Evolutionary conservation across 1,139 yeast species (phyloP), one percentile per base, ranked within the genome.

Genomic region (Candida dubliniensis): DNA sequence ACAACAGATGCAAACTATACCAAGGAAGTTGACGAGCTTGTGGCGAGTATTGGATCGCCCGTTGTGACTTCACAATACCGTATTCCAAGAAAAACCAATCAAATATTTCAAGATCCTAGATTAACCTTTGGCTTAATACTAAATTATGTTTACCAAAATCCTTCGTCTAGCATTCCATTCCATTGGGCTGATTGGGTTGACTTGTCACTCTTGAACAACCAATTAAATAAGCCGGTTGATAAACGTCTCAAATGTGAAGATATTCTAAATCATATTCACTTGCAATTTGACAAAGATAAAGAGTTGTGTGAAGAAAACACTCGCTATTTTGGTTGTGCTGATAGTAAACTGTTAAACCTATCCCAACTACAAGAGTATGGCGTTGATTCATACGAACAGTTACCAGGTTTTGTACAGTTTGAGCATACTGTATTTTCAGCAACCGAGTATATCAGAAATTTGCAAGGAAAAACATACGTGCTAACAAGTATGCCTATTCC

Each of bases 151-250:
- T 23, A 11, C n/a, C 29, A 24, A 26, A 37, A 31, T 11, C 33
- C 31, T 12, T 15, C 29, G 1, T 13, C 38, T 1, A 23, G 36
- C 8, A 61, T 65, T 27, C 84, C 85, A 43, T 58, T 2, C 38
- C 58, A 59, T 44, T 59, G 64, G 64, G 54, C 51, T 29, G 64
- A 59, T 47, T 59, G 64, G 64, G 56, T 54, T 2, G 61, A 59
- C 45, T 47, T 59, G 33, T 47, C 60, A 1, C 40, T 44, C 30
- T 59, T 82, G 38, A 74, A 81, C 51, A 59, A 61, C 38, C 74
- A 69, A 50, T 57, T 79, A 5, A 58, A 38, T 4, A 41, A 52
- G 40, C 57, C 59, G 7, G 40, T 55, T 42, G 44, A 46, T 8
- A 47, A 52, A 23, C 48, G 61, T 31, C 49, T 56, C 11, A 48